Base-by-base conservation (phyloP, 2,329 filamentous ascomycete genomes). In the Myriosclerotinia duriaeana region DNA sequence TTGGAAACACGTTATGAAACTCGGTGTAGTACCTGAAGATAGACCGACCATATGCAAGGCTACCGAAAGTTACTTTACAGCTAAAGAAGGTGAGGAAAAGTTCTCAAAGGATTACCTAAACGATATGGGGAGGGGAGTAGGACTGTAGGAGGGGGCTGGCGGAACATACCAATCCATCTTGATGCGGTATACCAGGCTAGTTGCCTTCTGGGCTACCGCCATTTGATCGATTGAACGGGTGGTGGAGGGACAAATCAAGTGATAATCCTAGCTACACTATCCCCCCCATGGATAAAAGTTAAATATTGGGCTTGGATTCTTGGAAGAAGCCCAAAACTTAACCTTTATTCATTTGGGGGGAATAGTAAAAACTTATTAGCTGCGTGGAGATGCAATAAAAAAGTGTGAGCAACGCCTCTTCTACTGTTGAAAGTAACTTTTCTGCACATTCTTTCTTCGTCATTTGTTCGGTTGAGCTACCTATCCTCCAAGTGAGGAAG, bases 321-420 rank as follows among this genome's bases (percentile, higher is more conserved):
- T 26, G 26, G 26, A 26, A 26, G 2, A 26, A 26, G 26, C 26
- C 26, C 26, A 26, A 26, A 26, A 26, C 26, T 2, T 26, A 26
- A 26, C 26, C 26, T 26, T 26, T 26, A 26, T 26, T 26, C 26
- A 26, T 26, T 26, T 26, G 26, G 26, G 26, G 26, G 26, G 26
- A 26, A 26, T 26, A 26, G 26, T 53, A 53, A 62, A 63, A 36
- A 53, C 60, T 53, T 61, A 52, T 52, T 40, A 53, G 60, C 36
- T 42, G 60, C 34, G 30, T 36, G 44, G 34, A 22, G 44, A 48
- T 40, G 48, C 22, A 40, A 15, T 42, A 30, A 8, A 40, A 53
- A 14, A 30, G n/a, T n/a, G 7, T 38, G n/a, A 42, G 48, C 53
- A 30, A 38, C 8, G 36, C 58, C 12, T 26, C 44, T 50, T 40